A percentile compares a stretch with the other conserved stretches of the same genome.
phyloP scores from a whole-genome alignment of 2,329 filamentous ascomycete species.

The Ophiosphaerella narmari region DNA sequence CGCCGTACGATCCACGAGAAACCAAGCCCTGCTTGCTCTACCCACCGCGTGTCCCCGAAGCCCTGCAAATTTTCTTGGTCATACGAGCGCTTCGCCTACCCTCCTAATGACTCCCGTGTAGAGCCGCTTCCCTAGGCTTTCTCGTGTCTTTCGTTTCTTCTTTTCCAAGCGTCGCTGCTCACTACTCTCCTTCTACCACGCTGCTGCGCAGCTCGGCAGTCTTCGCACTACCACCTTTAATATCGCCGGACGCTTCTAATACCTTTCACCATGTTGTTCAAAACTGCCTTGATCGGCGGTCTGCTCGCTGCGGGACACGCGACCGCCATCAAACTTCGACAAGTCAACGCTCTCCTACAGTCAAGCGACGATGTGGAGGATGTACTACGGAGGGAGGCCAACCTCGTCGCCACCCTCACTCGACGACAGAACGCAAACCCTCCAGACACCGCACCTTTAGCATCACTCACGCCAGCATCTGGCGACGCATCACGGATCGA shows the following conservation, averaged over 20 bases:
- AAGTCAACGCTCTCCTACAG: slow-evolving; percentile 33
- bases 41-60: slow-evolving; percentile 4
- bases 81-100: slow-evolving; percentile 19
- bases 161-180: slow-evolving; percentile 29
- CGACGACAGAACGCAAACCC: slow-evolving; percentile 40
- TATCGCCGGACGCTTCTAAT: slow-evolving; percentile 41
- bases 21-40: slow-evolving; percentile 24
- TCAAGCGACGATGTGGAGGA: slow-evolving; percentile 39
- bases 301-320: slow-evolving; percentile 42
- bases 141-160: slow-evolving; percentile 29
- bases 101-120: slow-evolving; percentile 35
- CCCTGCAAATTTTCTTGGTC: slow-evolving; percentile 31
- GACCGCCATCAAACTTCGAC: slow-evolving; percentile 30
- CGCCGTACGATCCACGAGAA: slow-evolving; percentile 20
- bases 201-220: slow-evolving; percentile 44
- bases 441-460: slow-evolving; percentile 32
- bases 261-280: slow-evolving; percentile 37
- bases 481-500: slow-evolving; percentile 41
- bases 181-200: slow-evolving; percentile 35
- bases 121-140: slow-evolving; percentile 35
- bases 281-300: slow-evolving; percentile 32
- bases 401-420: slow-evolving; percentile 42
- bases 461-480: slow-evolving; percentile 38
- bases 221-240: slow-evolving; percentile 39
- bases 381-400: slow-evolving; percentile 39